Conservation (phyloP, 768 basidiomycete genomes). For the Psilocybe azurescens region DNA sequence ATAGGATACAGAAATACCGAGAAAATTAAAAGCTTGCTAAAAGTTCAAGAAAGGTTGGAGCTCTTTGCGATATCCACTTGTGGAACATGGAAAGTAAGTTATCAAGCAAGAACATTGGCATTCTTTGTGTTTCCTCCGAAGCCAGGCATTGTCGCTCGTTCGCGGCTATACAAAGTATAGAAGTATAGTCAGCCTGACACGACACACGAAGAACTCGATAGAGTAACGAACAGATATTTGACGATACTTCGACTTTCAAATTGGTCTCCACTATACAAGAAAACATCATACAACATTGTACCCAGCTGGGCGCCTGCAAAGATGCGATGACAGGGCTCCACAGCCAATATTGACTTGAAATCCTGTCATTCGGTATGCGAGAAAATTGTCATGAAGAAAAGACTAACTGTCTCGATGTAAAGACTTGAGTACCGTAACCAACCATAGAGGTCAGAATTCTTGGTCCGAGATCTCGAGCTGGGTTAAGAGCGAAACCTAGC, state of each 20-base stretch:
- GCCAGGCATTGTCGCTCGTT: neutral
- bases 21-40: too few relatives aligned
- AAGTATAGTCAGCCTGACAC: neutral
- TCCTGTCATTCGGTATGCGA: neutral
- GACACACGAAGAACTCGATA: neutral
- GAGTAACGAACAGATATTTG: neutral
- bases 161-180: neutral
- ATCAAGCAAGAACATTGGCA: neutral
- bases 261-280: conserved; percentile 58
- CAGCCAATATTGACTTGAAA: conserved; percentile 70
- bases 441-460: conserved; percentile 70
- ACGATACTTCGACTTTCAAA: neutral
- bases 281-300: conserved; percentile 58
- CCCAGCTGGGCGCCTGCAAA: conserved; percentile 60
- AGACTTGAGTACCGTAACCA: conserved; percentile 61
- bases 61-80: too few relatives aligned
- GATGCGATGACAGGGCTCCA: conserved; percentile 69
- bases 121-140: neutral
- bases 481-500: conserved; percentile 43
- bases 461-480: conserved; percentile 57
- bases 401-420: conserved; percentile 42
- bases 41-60: too few relatives aligned
- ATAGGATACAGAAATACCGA: too few relatives aligned
- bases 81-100: too few relatives aligned
- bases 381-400: neutral